These are phyloP conservation scores for Calvatia gigantea DNA, from an alignment of 768 basidiomycete species.

Conservation along the genomic window DNA sequence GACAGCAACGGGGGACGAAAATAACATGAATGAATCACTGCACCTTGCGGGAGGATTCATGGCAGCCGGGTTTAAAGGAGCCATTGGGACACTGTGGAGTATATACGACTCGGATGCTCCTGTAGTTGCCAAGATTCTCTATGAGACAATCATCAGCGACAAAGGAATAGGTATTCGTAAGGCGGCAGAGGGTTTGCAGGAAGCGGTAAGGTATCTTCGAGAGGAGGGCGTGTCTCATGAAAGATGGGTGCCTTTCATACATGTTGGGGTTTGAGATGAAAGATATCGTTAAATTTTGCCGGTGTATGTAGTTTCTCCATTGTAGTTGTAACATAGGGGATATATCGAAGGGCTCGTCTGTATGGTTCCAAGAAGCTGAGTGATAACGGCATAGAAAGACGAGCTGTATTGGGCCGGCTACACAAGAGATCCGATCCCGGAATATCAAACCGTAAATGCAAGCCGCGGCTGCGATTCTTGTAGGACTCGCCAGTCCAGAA, in stretches of 20 bases:
- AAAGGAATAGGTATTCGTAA: neutral
- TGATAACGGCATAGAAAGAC: no score
- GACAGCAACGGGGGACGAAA: conserved; percentile 31
- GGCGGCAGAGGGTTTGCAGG: neutral
- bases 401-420: no score
- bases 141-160: neutral
- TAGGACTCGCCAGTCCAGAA: conserved; percentile 4
- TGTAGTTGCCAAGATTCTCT: conserved; percentile 22
- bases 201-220: neutral
- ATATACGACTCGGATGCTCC: conserved; percentile 35
- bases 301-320: neutral
- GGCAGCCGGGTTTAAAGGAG: conserved; percentile 26
- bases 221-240: neutral
- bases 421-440: neutral
- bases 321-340: no score
- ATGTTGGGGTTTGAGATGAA: neutral
- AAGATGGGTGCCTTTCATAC: conserved; percentile 2
- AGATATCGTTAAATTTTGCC: neutral
- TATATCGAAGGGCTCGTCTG: no score
- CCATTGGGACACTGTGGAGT: conserved; percentile 44
- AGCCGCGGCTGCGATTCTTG: neutral
- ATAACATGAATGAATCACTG: conserved; percentile 24
- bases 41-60: conserved; percentile 41
- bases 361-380: no score
- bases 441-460: neutral